Percentiles rank a stretch among this genome's conserved stretches.
Evolutionary conservation across 768 basidiomycete species (phyloP).

Genomic region (Nevesoporus exiguus): DNA sequence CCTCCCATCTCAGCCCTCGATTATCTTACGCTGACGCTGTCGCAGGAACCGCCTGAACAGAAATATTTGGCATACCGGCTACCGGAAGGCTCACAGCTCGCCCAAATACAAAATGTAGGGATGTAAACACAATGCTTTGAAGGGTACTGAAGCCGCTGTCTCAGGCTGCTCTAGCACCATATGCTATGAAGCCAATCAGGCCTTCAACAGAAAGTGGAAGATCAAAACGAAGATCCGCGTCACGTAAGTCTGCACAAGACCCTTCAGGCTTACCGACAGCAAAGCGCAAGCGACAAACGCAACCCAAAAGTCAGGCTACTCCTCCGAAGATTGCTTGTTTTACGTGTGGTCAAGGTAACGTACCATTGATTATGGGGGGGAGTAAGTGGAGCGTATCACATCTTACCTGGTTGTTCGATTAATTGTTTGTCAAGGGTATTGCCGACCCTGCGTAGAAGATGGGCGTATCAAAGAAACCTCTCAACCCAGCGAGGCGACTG

Average conservation of each 20-base stretch:
- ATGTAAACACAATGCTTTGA: neutral
- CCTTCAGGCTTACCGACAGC: constrained; percentile 18
- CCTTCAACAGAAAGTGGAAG: constrained; percentile 40
- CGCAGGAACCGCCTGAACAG: constrained; percentile 42
- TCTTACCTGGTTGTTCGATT: neutral
- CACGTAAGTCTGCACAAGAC: constrained; percentile 31
- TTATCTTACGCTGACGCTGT: constrained; percentile 1
- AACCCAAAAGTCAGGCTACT: constrained; percentile 31
- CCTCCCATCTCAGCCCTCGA: too few species aligned
- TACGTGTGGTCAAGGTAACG: constrained; percentile 61
- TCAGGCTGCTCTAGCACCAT: constrained; percentile 46
- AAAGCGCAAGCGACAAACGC: constrained; percentile 42
- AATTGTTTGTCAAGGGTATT: constrained; percentile 47
- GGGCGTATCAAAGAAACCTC: constrained; percentile 41
- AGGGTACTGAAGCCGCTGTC: neutral
- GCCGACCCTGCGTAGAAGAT: constrained; percentile 61
- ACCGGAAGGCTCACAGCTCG: constrained; percentile 50
- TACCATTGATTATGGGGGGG: constrained; percentile 73
- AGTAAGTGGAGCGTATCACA: constrained; percentile 42
- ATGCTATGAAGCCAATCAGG: constrained; percentile 57
- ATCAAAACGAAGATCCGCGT: constrained; percentile 34
- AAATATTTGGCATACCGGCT: constrained; percentile 57
- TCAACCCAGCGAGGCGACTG: constrained; percentile 9
- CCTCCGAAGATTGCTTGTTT: constrained; percentile 52
- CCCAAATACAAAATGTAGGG: constrained; percentile 58